Evolutionary conservation across 1,284 basidiomycete genomes (phyloP).

Genomic region (Ustilago vetiveriae): DNA sequence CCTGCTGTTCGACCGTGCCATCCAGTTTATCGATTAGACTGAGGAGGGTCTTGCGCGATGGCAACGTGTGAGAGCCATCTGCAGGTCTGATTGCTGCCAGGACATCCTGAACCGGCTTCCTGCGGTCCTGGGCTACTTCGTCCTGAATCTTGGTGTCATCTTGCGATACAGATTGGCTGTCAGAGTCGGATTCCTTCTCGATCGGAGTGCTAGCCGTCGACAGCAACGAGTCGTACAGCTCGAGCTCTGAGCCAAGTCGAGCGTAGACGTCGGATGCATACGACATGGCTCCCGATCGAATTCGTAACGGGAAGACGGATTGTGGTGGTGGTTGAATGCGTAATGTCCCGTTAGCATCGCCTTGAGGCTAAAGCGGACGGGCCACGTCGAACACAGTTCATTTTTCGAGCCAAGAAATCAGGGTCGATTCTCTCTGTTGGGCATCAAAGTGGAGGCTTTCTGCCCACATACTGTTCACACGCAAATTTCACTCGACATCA

Average conservation of each 20-base stretch:
- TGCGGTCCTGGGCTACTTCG: slow-evolving; percentile 15
- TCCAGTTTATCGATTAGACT: slow-evolving; percentile 38
- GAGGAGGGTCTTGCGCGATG: slow-evolving; percentile 33
- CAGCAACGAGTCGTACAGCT: slow-evolving; percentile 46
- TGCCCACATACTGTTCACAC: no score
- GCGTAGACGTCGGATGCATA: slow-evolving; percentile 42
- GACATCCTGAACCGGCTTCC: slow-evolving; percentile 32
- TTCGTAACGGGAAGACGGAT: background rate
- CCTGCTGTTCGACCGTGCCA: slow-evolving; percentile 13
- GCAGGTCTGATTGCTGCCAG: slow-evolving; percentile 22
- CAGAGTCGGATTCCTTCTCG: slow-evolving; percentile 6
- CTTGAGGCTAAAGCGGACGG: slow-evolving; percentile 1
- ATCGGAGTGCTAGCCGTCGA: slow-evolving; percentile 25
- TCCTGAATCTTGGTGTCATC: slow-evolving; percentile 6
- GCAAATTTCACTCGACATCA: no score
- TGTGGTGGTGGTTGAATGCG: no score
- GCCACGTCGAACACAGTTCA: background rate
- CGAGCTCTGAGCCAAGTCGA: slow-evolving; percentile 37
- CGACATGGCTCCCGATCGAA: slow-evolving; percentile 10
- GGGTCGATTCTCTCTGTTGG: no score
- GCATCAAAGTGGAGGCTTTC: no score
- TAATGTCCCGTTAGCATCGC: no score
- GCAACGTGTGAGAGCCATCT: slow-evolving; percentile 19
- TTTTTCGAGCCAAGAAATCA: background rate
- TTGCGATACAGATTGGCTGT: slow-evolving; percentile 1